These are phyloP conservation scores for Quercus ilex DNA, from an alignment of 306 rosid genomes.

Conservation along the genomic window DNA sequence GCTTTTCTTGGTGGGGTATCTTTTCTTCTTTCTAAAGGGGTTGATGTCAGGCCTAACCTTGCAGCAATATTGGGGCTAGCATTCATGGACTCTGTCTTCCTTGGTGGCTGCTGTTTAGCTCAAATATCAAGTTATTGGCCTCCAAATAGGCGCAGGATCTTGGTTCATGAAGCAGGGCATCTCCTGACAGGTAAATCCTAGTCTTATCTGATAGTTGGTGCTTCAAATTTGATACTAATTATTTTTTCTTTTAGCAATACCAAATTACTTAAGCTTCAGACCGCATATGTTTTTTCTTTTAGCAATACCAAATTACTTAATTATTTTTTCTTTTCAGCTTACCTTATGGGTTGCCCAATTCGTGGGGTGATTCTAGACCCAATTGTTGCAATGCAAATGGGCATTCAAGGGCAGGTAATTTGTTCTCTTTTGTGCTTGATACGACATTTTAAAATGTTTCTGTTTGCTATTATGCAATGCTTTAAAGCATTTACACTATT, in stretches of 20 bases:
- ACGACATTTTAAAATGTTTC: not conserved
- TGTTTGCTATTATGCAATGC: conserved; percentile 1
- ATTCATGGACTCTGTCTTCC: conserved; percentile 66
- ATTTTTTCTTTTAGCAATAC: not conserved
- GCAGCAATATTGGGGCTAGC: conserved; percentile 73
- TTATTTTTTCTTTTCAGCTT: conserved; percentile 42
- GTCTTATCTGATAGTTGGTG: not conserved
- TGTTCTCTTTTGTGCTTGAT: conserved; percentile 17
- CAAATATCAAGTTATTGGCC: conserved; percentile 98
- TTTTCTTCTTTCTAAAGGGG: conserved; percentile 73
- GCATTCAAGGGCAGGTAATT: conserved; percentile 94
- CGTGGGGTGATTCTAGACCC: conserved; percentile 96
- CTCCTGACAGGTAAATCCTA: conserved; percentile 56
- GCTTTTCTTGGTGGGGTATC: conserved; percentile 77
- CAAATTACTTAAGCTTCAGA: not conserved
- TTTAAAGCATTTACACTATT: not conserved
- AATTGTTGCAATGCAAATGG: conserved; percentile 94
- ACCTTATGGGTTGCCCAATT: conserved; percentile 92
- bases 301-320: no score
- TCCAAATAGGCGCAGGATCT: conserved; percentile 75
- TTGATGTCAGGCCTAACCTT: conserved; percentile 88
- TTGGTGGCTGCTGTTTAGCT: conserved; percentile 91
- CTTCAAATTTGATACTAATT: not conserved
- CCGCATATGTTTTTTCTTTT: not conserved
- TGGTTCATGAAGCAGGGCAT: conserved; percentile 97